Conservation (phyloP, 257 asterid species). For the Leonotis leonurus region DNA sequence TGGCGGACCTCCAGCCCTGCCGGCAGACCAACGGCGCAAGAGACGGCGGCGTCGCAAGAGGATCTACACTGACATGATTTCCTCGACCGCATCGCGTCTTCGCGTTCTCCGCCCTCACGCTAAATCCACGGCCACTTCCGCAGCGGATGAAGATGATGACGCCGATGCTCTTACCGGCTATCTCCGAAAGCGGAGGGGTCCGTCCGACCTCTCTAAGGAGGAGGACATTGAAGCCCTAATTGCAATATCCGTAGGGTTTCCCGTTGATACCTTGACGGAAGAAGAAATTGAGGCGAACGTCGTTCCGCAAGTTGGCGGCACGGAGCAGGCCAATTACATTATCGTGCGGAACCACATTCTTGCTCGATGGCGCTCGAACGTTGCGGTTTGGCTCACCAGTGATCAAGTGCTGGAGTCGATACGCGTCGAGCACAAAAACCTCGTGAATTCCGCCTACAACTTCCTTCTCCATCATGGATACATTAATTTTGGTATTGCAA, state of each 20-base stretch:
- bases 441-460: constrained; percentile 69
- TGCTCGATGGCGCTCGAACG: constrained; percentile 87
- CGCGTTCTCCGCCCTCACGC: constrained; percentile 79
- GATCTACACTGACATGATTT: constrained; percentile 78
- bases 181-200: constrained; percentile 43
- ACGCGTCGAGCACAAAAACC: constrained; percentile 81
- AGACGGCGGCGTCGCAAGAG: constrained; percentile 89
- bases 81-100: constrained; percentile 59
- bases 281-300: constrained; percentile 96
- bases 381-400: constrained; percentile 76
- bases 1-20: constrained; percentile 15
- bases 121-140: constrained; percentile 50
- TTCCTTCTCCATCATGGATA: constrained; percentile 84
- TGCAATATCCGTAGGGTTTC: constrained; percentile 93
- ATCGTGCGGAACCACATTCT: constrained; percentile 90
- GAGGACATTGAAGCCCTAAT: constrained; percentile 87
- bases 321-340: constrained; percentile 86
- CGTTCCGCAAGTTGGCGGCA: constrained; percentile 72
- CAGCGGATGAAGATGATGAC: constrained; percentile 31
- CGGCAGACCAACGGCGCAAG: constrained; percentile 44
- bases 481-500: constrained; percentile 80
- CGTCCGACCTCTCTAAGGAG: constrained; percentile 71
- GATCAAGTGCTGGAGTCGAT: constrained; percentile 90
- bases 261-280: constrained; percentile 86
- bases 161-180: constrained; percentile 37